Conservation (phyloP, 805 yeast genomes). For the Cyberlindnera veronae region DNA sequence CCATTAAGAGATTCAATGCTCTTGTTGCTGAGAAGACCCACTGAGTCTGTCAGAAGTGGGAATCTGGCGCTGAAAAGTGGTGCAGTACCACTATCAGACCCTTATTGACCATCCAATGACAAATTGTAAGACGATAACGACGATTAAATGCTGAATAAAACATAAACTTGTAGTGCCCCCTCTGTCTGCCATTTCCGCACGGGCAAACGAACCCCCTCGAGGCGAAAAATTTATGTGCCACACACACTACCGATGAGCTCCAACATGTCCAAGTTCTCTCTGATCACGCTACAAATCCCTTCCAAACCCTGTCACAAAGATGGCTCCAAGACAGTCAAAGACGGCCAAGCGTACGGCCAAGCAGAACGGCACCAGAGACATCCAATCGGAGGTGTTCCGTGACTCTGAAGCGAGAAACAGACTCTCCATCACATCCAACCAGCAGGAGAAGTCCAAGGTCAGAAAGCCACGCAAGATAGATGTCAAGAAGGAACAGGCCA, state of each 20-base stretch:
- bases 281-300: background rate
- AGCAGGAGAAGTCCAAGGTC: constrained; percentile 52
- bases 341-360: constrained; percentile 52
- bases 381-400: constrained; percentile 61
- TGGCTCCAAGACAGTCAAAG: constrained; percentile 60
- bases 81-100: too few species aligned
- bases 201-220: background rate
- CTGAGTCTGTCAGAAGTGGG: constrained; percentile 1
- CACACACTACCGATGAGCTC: too few species aligned
- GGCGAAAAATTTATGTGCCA: background rate
- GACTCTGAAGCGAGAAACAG: constrained; percentile 71
- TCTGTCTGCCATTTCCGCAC: background rate
- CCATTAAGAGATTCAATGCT: constrained; percentile 44
- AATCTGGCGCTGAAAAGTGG: too few species aligned
- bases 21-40: constrained; percentile 28
- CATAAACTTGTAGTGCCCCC: background rate
- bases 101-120: background rate
- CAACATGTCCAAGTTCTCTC: too few species aligned
- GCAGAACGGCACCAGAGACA: constrained; percentile 51
- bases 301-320: constrained; percentile 17
- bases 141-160: background rate
- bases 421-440: constrained; percentile 38
- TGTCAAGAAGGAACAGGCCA: constrained; percentile 64
- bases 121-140: background rate
- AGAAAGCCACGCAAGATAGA: constrained; percentile 46